Conservation (phyloP, 139 green algal species). For the Eudorina sp. region DNA sequence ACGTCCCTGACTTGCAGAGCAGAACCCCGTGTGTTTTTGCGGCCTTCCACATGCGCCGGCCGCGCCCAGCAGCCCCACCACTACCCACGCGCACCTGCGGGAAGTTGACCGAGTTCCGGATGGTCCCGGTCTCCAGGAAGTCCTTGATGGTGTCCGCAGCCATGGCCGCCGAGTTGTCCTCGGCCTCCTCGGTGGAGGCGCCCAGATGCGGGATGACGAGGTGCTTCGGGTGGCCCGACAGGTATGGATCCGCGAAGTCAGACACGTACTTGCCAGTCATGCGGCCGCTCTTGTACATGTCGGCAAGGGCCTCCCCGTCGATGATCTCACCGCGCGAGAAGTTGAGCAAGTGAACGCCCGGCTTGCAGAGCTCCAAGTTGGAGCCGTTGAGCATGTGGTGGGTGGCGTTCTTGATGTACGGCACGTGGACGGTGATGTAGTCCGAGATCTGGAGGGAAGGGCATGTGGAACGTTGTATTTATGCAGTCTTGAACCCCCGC, state of each 20-base stretch:
- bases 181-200: conserved; percentile 70
- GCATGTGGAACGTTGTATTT: too few relatives aligned
- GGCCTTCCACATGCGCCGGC: too few relatives aligned
- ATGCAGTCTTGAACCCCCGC: too few relatives aligned
- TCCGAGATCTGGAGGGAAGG: conserved; percentile 61
- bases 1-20: too few relatives aligned
- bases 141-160: conserved; percentile 72
- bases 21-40: too few relatives aligned
- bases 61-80: too few relatives aligned
- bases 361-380: conserved; percentile 66
- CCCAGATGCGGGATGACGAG: conserved; percentile 70
- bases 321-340: conserved; percentile 60
- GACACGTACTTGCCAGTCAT: conserved; percentile 72
- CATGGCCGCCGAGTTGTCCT: conserved; percentile 75
- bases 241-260: conserved; percentile 66
- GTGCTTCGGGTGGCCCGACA: conserved; percentile 62
- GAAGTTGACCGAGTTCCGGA: conserved; percentile 76
- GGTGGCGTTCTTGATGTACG: conserved; percentile 68
- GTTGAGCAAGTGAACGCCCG: conserved; percentile 70
- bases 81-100: conserved; percentile 46
- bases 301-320: conserved; percentile 12
- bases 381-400: conserved; percentile 72
- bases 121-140: conserved; percentile 71
- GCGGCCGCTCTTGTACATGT: conserved; percentile 55
- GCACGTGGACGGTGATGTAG: conserved; percentile 70